Evolutionary conservation across 2,329 filamentous ascomycete species (phyloP).

Genomic region (Ilyonectria mors-panacis): DNA sequence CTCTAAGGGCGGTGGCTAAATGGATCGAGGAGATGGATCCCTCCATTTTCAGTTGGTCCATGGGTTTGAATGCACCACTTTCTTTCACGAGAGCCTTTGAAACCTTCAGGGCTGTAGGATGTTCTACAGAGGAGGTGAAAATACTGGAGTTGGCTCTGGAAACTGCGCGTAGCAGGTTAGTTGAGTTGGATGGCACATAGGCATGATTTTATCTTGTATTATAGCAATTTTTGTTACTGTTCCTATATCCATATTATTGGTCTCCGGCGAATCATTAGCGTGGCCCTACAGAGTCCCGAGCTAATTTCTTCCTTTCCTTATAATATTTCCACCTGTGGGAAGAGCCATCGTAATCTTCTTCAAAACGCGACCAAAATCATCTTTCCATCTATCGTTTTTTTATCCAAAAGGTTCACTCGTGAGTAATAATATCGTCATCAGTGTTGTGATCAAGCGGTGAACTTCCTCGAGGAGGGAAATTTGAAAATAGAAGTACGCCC

Average conservation of each 20-base stretch:
- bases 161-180: not conserved
- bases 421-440: constrained; percentile 6
- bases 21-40: not conserved
- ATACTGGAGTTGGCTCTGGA: not conserved
- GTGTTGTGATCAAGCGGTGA: constrained; percentile 50
- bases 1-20: not conserved
- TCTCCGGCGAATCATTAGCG: too few relatives aligned
- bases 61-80: not conserved
- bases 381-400: not conserved
- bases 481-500: constrained; percentile 58
- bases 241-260: too few relatives aligned
- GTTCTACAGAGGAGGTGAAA: not conserved
- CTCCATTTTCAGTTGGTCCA: not conserved
- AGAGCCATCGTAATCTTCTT: constrained; percentile 58
- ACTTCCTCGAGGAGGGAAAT: constrained; percentile 59
- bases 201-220: too few relatives aligned
- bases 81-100: not conserved
- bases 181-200: not conserved
- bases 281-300: too few relatives aligned
- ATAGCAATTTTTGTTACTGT: too few relatives aligned
- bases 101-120: not conserved
- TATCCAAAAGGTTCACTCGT: not conserved
- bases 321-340: constrained; percentile 47
- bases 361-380: not conserved
- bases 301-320: too few relatives aligned